Conservation (phyloP, 73 alveolate genomes). For the Paramecium sonneborni region DNA sequence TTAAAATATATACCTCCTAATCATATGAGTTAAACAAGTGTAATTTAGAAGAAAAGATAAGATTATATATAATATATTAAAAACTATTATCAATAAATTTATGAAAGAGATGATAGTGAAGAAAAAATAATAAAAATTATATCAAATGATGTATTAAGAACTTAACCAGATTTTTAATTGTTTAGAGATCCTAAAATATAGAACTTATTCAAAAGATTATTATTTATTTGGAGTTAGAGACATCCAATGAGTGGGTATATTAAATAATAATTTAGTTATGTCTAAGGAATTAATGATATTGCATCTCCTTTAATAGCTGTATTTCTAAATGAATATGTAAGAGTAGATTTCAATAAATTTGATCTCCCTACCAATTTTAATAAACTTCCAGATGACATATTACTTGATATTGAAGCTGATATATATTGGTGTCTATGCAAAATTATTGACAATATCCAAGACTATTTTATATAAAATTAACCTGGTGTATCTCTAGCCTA, state of each 20-base stretch:
- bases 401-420: slow-evolving; percentile 63
- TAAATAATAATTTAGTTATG: background rate
- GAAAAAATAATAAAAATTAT: slow-evolving; percentile 51
- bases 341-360: slow-evolving; percentile 54
- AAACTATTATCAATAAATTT: slow-evolving; percentile 44
- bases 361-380: slow-evolving; percentile 59
- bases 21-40: slow-evolving; percentile 43
- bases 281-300: slow-evolving; percentile 66
- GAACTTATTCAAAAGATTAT: slow-evolving; percentile 40
- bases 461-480: slow-evolving; percentile 48
- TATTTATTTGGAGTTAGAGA: slow-evolving; percentile 64
- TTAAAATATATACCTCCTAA: slow-evolving; percentile 66
- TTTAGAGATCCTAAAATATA: slow-evolving; percentile 48
- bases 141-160: slow-evolving; percentile 60
- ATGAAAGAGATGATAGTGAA: slow-evolving; percentile 67
- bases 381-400: slow-evolving; percentile 58
- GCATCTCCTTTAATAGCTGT: slow-evolving; percentile 63
- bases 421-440: slow-evolving; percentile 68
- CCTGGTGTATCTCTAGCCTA: slow-evolving; percentile 58
- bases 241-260: slow-evolving; percentile 69
- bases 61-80: slow-evolving; percentile 44
- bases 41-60: slow-evolving; percentile 51
- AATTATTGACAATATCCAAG: slow-evolving; percentile 54
- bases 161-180: slow-evolving; percentile 56
- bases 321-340: slow-evolving; percentile 53